Conservation (phyloP, 495 filamentous ascomycete species). For the Lentithecium fluviatile region DNA sequence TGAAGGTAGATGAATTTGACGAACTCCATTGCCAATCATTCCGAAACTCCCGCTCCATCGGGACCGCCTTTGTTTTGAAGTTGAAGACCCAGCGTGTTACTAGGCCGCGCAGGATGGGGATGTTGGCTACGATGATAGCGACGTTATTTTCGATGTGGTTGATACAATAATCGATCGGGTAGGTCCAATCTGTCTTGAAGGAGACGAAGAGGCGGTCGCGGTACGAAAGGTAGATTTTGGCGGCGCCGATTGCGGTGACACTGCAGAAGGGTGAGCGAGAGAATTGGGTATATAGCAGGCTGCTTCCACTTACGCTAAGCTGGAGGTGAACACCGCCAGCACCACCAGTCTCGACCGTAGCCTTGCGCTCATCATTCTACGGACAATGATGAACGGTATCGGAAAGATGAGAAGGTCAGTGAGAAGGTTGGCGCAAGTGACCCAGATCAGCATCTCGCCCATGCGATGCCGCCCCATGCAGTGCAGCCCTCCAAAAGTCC, state of each 20-base stretch:
- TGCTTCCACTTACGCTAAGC: constrained; percentile 25
- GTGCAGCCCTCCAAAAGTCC: constrained; percentile 31
- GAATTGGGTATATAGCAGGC: neutral
- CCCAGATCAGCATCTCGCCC: constrained; percentile 34
- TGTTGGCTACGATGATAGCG: constrained; percentile 33
- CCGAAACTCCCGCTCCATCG: constrained; percentile 30
- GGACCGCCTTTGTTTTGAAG: constrained; percentile 27
- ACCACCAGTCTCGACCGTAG: constrained; percentile 33
- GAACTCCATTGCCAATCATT: constrained; percentile 33
- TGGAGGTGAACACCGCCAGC: constrained; percentile 32
- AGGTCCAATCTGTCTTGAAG: constrained; percentile 34
- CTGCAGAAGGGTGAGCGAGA: constrained; percentile 19
- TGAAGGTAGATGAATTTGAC: constrained; percentile 28
- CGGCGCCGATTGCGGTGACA: constrained; percentile 32
- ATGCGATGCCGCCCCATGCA: constrained; percentile 30
- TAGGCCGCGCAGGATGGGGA: constrained; percentile 34
- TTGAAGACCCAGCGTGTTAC: constrained; percentile 36
- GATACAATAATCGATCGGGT: constrained; percentile 37
- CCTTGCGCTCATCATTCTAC: constrained; percentile 34
- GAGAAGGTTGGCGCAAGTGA: constrained; percentile 34
- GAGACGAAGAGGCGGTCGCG: constrained; percentile 29
- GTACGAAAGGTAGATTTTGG: constrained; percentile 33
- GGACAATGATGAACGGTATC: constrained; percentile 33
- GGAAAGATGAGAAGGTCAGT: constrained; percentile 35
- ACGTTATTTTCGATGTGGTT: constrained; percentile 37